Evolutionary conservation across 2,329 filamentous ascomycete species (phyloP).

Genomic region (Dactylonectria estremocensis): DNA sequence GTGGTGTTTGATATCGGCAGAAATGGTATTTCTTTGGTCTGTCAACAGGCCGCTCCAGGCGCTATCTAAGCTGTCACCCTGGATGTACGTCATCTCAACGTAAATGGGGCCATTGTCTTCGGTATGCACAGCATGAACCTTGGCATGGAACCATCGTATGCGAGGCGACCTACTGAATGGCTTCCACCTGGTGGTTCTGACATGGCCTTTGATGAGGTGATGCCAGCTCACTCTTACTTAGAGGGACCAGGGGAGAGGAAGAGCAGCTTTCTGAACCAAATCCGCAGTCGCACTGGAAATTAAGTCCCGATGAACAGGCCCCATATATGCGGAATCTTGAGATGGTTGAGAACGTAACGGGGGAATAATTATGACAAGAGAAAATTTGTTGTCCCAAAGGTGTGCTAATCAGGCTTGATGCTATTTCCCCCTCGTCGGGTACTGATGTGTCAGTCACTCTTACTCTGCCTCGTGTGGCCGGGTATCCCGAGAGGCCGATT

Average conservation of each 20-base stretch:
- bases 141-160: conserved; percentile 49
- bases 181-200: conserved; percentile 46
- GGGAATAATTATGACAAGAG: background rate
- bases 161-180: conserved; percentile 49
- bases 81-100: conserved; percentile 49
- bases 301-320: conserved; percentile 44
- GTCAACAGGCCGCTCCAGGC: conserved; percentile 42
- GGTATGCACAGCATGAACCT: conserved; percentile 45
- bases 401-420: no score
- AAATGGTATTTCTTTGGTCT: conserved; percentile 39
- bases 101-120: conserved; percentile 34
- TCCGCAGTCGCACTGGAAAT: conserved; percentile 43
- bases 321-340: conserved; percentile 39
- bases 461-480: no score
- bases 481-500: no score
- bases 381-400: background rate
- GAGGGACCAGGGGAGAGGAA: conserved; percentile 38
- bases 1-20: conserved; percentile 44
- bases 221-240: conserved; percentile 47
- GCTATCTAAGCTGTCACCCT: conserved; percentile 35
- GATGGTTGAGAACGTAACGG: conserved; percentile 1
- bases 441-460: no score
- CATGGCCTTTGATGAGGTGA: conserved; percentile 52
- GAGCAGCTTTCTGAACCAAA: conserved; percentile 48
- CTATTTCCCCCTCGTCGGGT: no score